Base-by-base conservation (phyloP, 208 protist genomes). In the Crithidia bombi region DNA sequence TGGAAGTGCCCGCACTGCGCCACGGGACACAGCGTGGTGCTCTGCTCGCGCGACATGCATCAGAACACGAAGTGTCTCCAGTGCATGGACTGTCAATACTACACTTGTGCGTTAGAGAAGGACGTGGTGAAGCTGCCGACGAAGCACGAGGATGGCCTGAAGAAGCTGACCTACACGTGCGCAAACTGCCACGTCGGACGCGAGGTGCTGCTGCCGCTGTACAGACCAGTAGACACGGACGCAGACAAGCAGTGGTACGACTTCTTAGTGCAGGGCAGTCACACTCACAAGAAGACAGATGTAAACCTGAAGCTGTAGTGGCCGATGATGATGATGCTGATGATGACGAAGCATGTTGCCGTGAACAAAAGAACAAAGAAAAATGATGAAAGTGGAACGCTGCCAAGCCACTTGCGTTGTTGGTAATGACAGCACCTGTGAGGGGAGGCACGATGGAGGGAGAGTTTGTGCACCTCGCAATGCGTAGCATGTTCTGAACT, bases 51-150 rank as follows among this genome's bases (percentile, higher is more conserved):
- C 23, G 87, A 95, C 58, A 69, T 93, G 63, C 87, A 95, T 61
- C 87, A 95, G 59, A 93, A 79, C 78, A 87, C 71, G 12, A 71
- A 73, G 55, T 95, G 90, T 76, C 71, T 95, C 54, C 74, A 93
- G 77, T 95, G 90, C 63, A 84, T 91, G 72, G 88, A 95, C 67
- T 95, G 90, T 59, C 67, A 95, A 43, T 93, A 92, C 75, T 92
- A 95, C 83, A 95, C 90, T 10, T 90, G 85, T 52, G 68, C 75
- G 38, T 65, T 93, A 30, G 78, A 79, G 36, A 93, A 89, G 74
- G 81, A 92, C 55, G 72, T 95, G 47, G 63, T 90, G 56, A 84
- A 88, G 79, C 82, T 95, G 46, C 90, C 90, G 35, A 88, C 79
- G 55, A 90, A 90, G 81, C 73, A 77, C 5, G 87, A 93, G 71